Evolutionary conservation across 768 basidiomycete species (phyloP), one percentile per base, ranked within the genome.

Genomic region (Nidula microcarpa): DNA sequence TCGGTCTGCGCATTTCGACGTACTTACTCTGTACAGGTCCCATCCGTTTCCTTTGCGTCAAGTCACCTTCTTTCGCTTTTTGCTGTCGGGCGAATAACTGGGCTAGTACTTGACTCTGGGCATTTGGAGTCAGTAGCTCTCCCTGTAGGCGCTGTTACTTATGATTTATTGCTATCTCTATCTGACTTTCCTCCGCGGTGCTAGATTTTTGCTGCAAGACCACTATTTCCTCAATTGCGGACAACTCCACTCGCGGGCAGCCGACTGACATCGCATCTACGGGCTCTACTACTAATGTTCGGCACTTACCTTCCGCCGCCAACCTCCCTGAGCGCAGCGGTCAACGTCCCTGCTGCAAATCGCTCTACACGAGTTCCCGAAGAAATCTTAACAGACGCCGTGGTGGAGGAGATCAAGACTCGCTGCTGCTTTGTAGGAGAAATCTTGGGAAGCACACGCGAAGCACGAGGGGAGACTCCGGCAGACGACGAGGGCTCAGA

Each of bases 61-160:
- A 88, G 91, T 52, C 92, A 92, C 60, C 72, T 98, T 0, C 80
- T 98, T 14, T 82, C 94, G 3, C 74, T 98, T 11, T 77, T 97
- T 55, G 86, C 94, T 2, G 84, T 86, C 6, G 97, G 97, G 9
- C 77, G 91, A 54, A 89, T 94, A 58, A 95, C 94, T 1, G 97
- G 96, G 5, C 81, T 99, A 11, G 96, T 98, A 1, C 72, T 98
- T 2, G 97, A 99, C 64, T 87, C 86, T 58, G 97, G 97, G 1
- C 87, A 96, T 65, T 77, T 96, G 3, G 97, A 98, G 67, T 91
- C 94, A 0, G 87, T 86, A 4, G 84, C 85, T 4, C 76, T 98
- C 17, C 94, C 97, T 0, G 96, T 96, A 60, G 51, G 89, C 71
- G 7, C 45, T n/a, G 23, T 23, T 23, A 23, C 23, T 23, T 23